Evolutionary conservation across 2,329 filamentous ascomycete genomes (phyloP), one percentile per base, ranked within the genome.

Genomic region (Xylaria polymorpha): DNA sequence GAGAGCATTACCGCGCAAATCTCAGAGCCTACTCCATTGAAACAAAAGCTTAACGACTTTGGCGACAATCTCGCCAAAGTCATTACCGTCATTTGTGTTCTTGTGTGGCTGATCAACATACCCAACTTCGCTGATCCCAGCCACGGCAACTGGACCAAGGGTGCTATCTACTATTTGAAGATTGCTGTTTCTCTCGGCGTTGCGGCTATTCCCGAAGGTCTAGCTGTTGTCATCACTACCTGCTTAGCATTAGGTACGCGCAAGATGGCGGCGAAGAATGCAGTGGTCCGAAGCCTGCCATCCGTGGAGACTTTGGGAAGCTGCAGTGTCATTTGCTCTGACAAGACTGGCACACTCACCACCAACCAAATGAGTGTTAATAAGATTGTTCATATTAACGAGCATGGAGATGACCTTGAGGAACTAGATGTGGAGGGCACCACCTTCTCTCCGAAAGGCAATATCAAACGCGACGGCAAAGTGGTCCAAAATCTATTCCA

Each of bases 321-420:
- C 87, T 99, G 96, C 88, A 99, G 96, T 78, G 94, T 99, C 66
- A 98, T 99, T 80, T 99, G 97, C 85, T 99, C 97, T 4, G 96
- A 99, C 86, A 99, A 99, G 86, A 99, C 96, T 5, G 97, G 96
- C 75, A 99, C 96, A 58, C 84, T 99, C 79, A 99, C 96, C 12
- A 99, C 96, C 48, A 99, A 99, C 83, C 94, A 98, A 83, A 99
- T 99, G 96, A 98, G 96, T 78, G 96, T 98, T 66, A 96, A 91
- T 85, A 97, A 95, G 82, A 83, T 98, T 65, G 92, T 97, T 57
- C 93, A 94, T 79, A 86, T 99, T 74, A 91, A 88, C 76, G 89
- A 92, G 73, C 81, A 87, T 68, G 94, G 93, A 58, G 88, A 84
- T 63, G 91, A 88, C 67, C 85, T 98, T 29, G 92, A 94, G 75